Evolutionary conservation across 164 flowering plant genomes (phyloP).

Genomic region (Protea cynaroides): DNA sequence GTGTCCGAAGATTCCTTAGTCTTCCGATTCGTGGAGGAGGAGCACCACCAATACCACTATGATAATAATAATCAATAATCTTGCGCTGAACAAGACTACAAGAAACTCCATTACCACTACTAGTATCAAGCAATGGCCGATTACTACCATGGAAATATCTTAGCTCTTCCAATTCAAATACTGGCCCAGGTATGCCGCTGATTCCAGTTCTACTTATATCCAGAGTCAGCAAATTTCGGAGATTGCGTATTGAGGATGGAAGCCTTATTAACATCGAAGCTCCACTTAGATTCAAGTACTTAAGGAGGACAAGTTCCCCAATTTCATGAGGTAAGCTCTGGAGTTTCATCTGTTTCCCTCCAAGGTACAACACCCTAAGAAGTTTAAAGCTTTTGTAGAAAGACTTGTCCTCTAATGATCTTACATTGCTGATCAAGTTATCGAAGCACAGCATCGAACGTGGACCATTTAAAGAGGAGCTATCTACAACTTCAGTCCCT

Average conservation of each 20-base stretch:
- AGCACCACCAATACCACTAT: too few relatives aligned
- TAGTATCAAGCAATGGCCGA: too few relatives aligned
- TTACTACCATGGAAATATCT: not conserved
- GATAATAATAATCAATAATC: too few relatives aligned
- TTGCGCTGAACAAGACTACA: too few relatives aligned
- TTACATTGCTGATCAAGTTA: too few relatives aligned
- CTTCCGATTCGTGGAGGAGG: not conserved
- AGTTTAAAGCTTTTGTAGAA: not conserved
- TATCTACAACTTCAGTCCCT: too few relatives aligned
- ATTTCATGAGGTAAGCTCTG: not conserved
- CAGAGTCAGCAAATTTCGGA: not conserved
- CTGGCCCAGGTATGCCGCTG: too few relatives aligned
- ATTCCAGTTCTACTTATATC: not conserved
- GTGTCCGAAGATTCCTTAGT: conserved; percentile 5
- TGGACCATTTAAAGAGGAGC: too few relatives aligned
- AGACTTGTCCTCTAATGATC: not conserved
- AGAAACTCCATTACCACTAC: too few relatives aligned
- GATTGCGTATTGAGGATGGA: not conserved
- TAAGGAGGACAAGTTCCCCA: conserved; percentile 6
- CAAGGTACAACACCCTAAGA: conserved; percentile 11
- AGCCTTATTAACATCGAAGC: not conserved
- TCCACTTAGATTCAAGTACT: not conserved
- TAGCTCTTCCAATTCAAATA: conserved; percentile 2
- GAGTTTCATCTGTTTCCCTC: too few relatives aligned
- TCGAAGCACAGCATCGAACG: too few relatives aligned